Conservation (phyloP, 495 filamentous ascomycete genomes). For the Penicillium malachiteum region DNA sequence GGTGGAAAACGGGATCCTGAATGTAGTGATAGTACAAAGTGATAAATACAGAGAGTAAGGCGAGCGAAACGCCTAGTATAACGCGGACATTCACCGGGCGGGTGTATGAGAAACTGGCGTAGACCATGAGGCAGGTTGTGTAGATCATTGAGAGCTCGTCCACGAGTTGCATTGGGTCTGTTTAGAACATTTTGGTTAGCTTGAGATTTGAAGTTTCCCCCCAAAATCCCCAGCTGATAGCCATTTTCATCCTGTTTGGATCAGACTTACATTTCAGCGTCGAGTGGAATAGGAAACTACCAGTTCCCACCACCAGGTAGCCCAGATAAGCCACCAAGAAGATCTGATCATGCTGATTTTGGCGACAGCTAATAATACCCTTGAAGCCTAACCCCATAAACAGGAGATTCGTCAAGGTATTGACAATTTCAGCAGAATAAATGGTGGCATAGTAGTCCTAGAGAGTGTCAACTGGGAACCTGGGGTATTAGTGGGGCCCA, state of each 20-base stretch:
- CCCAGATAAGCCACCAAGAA: constrained; percentile 71
- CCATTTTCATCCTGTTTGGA: neutral
- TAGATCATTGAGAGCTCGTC: constrained; percentile 99
- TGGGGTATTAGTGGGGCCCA: constrained; percentile 1
- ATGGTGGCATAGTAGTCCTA: constrained; percentile 62
- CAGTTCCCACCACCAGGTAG: constrained; percentile 76
- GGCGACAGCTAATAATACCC: constrained; percentile 67
- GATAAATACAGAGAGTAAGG: constrained; percentile 71
- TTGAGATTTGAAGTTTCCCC: neutral
- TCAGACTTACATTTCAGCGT: constrained; percentile 69
- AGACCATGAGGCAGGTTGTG: constrained; percentile 91
- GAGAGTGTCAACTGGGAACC: neutral
- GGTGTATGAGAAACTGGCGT: constrained; percentile 78
- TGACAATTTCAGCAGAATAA: constrained; percentile 64
- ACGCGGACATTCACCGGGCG: constrained; percentile 53
- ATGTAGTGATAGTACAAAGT: constrained; percentile 92
- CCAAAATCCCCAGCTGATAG: too few species aligned
- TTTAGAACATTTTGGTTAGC: constrained; percentile 14
- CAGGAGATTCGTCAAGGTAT: constrained; percentile 76
- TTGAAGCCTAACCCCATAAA: constrained; percentile 73
- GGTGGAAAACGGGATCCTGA: constrained; percentile 90
- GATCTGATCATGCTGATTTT: constrained; percentile 68
- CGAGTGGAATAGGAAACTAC: constrained; percentile 80
- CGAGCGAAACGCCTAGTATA: constrained; percentile 58
- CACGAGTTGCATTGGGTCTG: constrained; percentile 96